A percentile compares a stretch with the other conserved stretches of the same genome.
phyloP scores from a whole-genome alignment of 164 flowering plant species.

The Akebia trifoliata region DNA sequence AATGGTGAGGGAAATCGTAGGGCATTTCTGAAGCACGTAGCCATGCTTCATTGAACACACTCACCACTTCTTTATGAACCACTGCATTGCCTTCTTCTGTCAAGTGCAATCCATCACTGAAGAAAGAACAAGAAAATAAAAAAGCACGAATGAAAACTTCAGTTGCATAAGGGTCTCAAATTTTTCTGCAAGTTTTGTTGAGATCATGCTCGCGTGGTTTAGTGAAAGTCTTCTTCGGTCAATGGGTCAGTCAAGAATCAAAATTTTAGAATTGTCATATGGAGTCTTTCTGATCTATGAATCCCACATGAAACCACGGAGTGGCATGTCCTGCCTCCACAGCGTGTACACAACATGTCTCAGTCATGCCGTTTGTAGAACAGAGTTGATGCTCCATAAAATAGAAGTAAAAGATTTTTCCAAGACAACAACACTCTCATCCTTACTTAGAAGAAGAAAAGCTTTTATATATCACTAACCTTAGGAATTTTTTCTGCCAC shows the following conservation, averaged over 20 bases:
- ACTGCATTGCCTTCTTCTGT: constrained; percentile 70
- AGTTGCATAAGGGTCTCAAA: background rate
- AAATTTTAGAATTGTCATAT: too few relatives aligned
- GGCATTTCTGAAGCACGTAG: constrained; percentile 57
- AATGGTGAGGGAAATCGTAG: constrained; percentile 78
- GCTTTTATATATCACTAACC: constrained; percentile 33
- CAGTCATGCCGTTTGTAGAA: too few relatives aligned
- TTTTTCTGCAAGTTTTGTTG: too few relatives aligned
- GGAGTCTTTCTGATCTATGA: too few relatives aligned
- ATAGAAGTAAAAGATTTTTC: background rate
- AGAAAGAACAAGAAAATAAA: background rate
- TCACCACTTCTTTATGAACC: constrained; percentile 49
- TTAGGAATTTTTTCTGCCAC: constrained; percentile 72
- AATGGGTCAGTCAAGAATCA: too few relatives aligned
- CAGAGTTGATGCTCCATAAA: too few relatives aligned
- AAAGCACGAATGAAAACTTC: background rate
- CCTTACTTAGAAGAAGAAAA: background rate
- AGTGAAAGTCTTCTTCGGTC: too few relatives aligned
- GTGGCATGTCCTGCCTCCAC: too few relatives aligned
- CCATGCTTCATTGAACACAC: constrained; percentile 45
- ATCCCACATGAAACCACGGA: too few relatives aligned
- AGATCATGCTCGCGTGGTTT: too few relatives aligned
- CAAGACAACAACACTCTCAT: too few relatives aligned
- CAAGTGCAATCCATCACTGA: constrained; percentile 86
- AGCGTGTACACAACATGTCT: too few relatives aligned